Evolutionary conservation across 106 monocot species (phyloP).

Genomic region (Dioscorea dumetorum): DNA sequence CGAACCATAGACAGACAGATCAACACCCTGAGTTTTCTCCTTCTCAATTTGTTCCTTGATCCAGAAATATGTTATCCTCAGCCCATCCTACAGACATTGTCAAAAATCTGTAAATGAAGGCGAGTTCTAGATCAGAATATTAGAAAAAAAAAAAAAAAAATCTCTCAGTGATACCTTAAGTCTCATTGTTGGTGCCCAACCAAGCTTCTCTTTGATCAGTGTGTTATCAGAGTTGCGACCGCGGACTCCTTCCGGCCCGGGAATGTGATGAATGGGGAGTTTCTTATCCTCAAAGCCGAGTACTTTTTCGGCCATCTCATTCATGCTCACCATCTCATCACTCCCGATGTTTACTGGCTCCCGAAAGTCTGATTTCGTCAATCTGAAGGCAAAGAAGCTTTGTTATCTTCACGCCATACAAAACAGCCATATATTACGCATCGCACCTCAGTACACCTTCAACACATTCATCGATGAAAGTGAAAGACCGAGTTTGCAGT

Average conservation of each 20-base stretch:
- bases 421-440: no score
- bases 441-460: slow-evolving; percentile 80
- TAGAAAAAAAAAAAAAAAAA: no score
- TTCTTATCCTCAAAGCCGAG: slow-evolving; percentile 81
- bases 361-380: slow-evolving; percentile 83
- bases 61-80: slow-evolving; percentile 94
- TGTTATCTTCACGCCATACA: no score
- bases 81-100: slow-evolving; percentile 50
- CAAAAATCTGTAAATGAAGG: no score
- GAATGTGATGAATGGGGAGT: slow-evolving; percentile 95
- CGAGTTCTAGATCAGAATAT: no score
- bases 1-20: slow-evolving; percentile 65
- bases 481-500: slow-evolving; percentile 85
- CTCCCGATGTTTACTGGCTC: slow-evolving; percentile 94
- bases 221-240: slow-evolving; percentile 94
- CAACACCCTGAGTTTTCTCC: slow-evolving; percentile 58
- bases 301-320: slow-evolving; percentile 84
- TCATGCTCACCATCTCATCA: slow-evolving; percentile 94
- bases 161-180: slow-evolving; percentile 50
- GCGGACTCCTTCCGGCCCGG: slow-evolving; percentile 94
- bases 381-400: slow-evolving; percentile 10
- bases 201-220: slow-evolving; percentile 89
- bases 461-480: slow-evolving; percentile 91
- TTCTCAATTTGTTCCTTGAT: slow-evolving; percentile 92
- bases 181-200: slow-evolving; percentile 96